Evolutionary conservation across 805 yeast species (phyloP), one percentile per base, ranked within the genome.

Genomic region (Metschnikowia lochheadii): DNA sequence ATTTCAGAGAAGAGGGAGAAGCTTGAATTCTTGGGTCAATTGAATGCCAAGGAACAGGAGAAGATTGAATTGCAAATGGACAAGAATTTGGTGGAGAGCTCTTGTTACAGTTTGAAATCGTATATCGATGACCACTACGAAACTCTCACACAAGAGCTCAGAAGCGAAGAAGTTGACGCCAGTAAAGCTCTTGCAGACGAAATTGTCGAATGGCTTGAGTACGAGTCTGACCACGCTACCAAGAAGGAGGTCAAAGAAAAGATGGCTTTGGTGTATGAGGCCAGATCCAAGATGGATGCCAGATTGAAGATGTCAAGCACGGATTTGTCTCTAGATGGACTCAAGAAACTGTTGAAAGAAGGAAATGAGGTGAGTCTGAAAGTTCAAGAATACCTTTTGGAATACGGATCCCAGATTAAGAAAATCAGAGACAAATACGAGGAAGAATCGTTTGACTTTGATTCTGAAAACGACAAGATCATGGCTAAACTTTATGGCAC

Each of bases 121-220:
- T 75, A 70, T 47, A 59, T 88, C 17, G 85, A 81, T 15, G 81
- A 81, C 32, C 77, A 78, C 37, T 80, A 77, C 21, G 76, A 76
- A 6, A 51, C 55, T 0, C 55, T 73, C 17, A 45, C 49, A 6
- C 65, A 65, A 11, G 76, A 72, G 41, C 71, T 77, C 0, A 80
- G 81, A 7, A 60, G 65, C 5, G 58, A 64, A 0, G 68, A 73
- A 36, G 53, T 80, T 5, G 75, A 70, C 5, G 57, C 64, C 31
- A 23, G 55, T 49, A 51, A 57, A 29, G 34, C 47, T 0, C 54
- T 70, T 5, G 79, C 85, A 4, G 50, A 70, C 14, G 82, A 80
- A 10, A 67, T 73, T 23, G 68, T 87, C 42, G 92, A 85, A 52
- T 89, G 96, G 96, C 69, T 89, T 36, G 96, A 89, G 45, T 81